Percentiles rank a stretch among this genome's conserved stretches.
phyloP scores from a whole-genome alignment of 169 alveolate genomes.

The Eimeria falciformis region DNA sequence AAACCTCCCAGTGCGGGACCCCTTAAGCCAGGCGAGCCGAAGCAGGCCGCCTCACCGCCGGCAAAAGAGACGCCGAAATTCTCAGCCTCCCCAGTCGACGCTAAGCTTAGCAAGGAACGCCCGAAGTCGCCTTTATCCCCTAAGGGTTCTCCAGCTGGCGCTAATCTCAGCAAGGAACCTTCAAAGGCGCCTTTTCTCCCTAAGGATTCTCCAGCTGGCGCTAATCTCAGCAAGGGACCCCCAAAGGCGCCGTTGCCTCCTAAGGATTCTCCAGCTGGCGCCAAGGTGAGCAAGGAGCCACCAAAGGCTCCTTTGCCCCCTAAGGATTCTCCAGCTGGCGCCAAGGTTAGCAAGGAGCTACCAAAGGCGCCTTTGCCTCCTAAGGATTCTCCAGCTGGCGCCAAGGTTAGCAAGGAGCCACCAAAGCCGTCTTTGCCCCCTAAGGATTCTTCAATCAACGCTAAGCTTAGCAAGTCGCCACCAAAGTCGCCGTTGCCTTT shows the following conservation, averaged over 20 bases:
- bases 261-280: not conserved
- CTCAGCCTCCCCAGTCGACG: not conserved
- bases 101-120: not conserved
- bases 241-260: not conserved
- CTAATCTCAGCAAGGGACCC: not conserved
- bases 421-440: not conserved
- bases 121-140: not conserved
- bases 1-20: constrained; percentile 15
- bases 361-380: constrained; percentile 33
- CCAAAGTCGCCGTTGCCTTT: no score
- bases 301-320: no score
- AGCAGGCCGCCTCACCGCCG: not conserved
- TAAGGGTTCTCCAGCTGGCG: not conserved
- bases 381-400: no score
- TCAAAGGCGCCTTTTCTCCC: not conserved
- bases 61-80: not conserved
- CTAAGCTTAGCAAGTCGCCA: no score
- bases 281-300: not conserved
- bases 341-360: not conserved
- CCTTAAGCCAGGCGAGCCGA: not conserved
- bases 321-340: not conserved
- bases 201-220: not conserved
- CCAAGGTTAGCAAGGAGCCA: not conserved
- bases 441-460: no score
- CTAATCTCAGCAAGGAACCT: not conserved